A percentile compares a stretch with the other conserved stretches of the same genome.
Evolutionary conservation across 2,329 filamentous ascomycete genomes (phyloP).

Genomic region (Pseudopyricularia cyperi): DNA sequence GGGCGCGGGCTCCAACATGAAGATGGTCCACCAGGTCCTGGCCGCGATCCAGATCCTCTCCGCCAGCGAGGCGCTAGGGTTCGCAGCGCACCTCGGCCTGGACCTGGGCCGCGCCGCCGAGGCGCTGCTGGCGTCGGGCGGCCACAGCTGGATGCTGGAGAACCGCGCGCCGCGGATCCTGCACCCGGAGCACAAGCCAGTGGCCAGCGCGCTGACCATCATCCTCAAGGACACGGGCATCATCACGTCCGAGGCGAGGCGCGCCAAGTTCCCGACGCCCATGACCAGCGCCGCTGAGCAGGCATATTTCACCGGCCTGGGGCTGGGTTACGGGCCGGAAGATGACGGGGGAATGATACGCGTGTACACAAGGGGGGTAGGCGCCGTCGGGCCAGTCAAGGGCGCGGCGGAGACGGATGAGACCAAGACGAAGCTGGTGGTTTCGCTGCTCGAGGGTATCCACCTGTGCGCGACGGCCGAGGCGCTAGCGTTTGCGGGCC

Average conservation of each 20-base stretch:
- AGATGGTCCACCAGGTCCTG: conserved; percentile 51
- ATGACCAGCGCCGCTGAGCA: conserved; percentile 53
- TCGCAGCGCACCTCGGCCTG: conserved; percentile 42
- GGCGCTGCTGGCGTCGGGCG: conserved; percentile 30
- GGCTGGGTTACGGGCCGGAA: conserved; percentile 37
- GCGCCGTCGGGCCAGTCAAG: conserved; percentile 16
- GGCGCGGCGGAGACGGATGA: conserved; percentile 16
- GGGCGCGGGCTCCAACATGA: conserved; percentile 47
- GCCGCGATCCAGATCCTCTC: conserved; percentile 51
- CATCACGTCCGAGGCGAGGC: conserved; percentile 51
- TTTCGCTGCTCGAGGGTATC: conserved; percentile 26
- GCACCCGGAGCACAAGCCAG: conserved; percentile 31
- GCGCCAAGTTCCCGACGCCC: conserved; percentile 43
- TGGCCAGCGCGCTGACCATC: conserved; percentile 46
- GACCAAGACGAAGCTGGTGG: conserved; percentile 22
- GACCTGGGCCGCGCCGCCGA: conserved; percentile 28
- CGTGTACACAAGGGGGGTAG: conserved; percentile 25
- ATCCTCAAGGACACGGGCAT: conserved; percentile 51
- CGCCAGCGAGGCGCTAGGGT: conserved; percentile 45
- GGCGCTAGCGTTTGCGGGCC: conserved; percentile 25
- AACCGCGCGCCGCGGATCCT: conserved; percentile 44
- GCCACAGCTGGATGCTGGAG: conserved; percentile 50
- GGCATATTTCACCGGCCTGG: conserved; percentile 45
- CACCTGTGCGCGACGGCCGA: conserved; percentile 29
- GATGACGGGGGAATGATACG: conserved; percentile 30